phyloP scores from a whole-genome alignment of 2,329 filamentous ascomycete species.

The Camillea tinctor region DNA sequence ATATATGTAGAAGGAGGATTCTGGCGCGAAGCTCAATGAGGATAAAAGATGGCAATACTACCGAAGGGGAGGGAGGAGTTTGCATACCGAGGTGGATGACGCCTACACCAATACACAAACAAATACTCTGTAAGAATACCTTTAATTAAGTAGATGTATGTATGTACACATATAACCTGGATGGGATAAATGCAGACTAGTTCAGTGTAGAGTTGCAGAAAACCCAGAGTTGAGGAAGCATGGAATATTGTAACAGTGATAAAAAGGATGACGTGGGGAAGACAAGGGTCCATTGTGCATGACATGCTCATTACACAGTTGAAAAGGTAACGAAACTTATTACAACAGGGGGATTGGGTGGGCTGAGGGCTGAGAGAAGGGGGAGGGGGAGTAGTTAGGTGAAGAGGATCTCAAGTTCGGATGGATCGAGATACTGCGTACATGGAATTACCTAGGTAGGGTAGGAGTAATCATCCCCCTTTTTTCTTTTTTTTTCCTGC shows the following conservation, averaged over 20 bases:
- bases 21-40: no score
- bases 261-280: conserved; percentile 1
- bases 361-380: no score
- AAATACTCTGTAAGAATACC: no score
- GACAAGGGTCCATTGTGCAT: background rate
- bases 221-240: background rate
- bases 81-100: no score
- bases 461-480: no score
- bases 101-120: no score
- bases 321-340: background rate
- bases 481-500: no score
- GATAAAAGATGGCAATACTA: no score
- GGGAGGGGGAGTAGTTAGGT: no score
- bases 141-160: no score
- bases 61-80: no score
- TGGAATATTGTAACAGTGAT: background rate
- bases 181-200: background rate
- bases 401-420: background rate
- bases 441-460: no score
- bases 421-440: background rate
- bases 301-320: background rate
- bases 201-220: background rate
- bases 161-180: background rate
- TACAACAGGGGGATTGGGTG: background rate
- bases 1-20: background rate